Percentiles rank a stretch among this genome's conserved stretches.
phyloP scores from a whole-genome alignment of 257 asterid species.

The Scutellaria baicalensis region DNA sequence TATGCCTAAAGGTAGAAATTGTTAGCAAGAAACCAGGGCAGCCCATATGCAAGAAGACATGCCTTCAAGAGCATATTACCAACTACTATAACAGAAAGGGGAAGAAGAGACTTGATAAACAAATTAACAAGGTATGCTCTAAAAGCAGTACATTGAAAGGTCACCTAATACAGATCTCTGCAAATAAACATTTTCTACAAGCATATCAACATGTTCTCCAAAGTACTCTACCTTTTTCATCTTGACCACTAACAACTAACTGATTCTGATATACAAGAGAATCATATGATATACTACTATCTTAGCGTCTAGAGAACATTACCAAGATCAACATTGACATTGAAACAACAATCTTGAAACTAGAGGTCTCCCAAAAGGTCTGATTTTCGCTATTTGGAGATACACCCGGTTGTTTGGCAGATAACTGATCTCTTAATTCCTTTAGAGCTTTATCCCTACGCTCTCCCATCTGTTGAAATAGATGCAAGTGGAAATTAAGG shows the following conservation, averaged over 20 bases:
- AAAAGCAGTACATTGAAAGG: not conserved
- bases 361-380: slow-evolving; percentile 64
- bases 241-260: slow-evolving; percentile 2
- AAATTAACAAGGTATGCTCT: not conserved
- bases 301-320: slow-evolving; percentile 51
- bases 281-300: not conserved
- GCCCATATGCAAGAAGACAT: not conserved
- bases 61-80: not conserved
- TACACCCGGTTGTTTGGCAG: slow-evolving; percentile 28
- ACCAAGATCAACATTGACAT: slow-evolving; percentile 74
- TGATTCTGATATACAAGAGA: slow-evolving; percentile 15
- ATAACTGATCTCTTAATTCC: slow-evolving; percentile 64
- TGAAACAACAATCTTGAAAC: slow-evolving; percentile 67
- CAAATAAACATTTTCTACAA: not conserved
- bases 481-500: not conserved
- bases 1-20: not conserved
- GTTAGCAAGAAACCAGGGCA: not conserved
- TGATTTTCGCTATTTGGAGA: slow-evolving; percentile 31
- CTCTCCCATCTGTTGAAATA: slow-evolving; percentile 60
- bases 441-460: slow-evolving; percentile 58
- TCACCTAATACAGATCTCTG: not conserved
- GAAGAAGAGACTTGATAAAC: not conserved
- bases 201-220: slow-evolving; percentile 6
- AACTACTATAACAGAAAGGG: not conserved
- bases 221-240: slow-evolving; percentile 16